Base-by-base conservation (phyloP, 1,284 basidiomycete genomes). In the Xerocomus minutiporus region DNA sequence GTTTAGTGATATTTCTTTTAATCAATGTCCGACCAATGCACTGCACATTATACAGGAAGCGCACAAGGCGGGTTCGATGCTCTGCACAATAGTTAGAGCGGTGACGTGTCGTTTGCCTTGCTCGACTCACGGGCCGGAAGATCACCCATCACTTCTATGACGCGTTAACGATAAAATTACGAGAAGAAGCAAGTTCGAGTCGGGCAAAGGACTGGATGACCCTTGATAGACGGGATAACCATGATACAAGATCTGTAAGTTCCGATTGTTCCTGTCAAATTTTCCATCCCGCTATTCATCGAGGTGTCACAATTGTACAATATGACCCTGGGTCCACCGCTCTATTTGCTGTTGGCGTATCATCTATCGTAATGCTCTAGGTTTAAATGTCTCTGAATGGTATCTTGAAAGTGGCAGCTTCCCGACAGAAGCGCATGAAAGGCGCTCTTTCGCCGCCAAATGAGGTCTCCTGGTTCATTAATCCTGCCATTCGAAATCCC, bases 31-130 rank as follows among this genome's bases (percentile, higher is more conserved):
- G 3, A 38, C 12, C 20, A 39, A 12, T 23, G 35, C 7, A 38
- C 34, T 8, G 35, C 5, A 48, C 5, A 26, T 62, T 12, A 25
- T 60, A 26, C 55, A 44, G 44, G 55, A 60, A 42, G 59, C 60
- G 6, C 60, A 60, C 29, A 28, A 50, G 35, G 57, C 45, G 29
- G 28, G 48, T 53, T 9, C 17, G 3, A 8, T n/a, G 20, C 31
- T 25, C 26, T 8, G 25, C 25, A n/a, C 26, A n/a, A 13, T 45
- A 15, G 44, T 46, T 5, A 11, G 12, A 17, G n/a, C 23, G 32
- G 8, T 46, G 44, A 46, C 23, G 44, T 32, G 29, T 20, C 9
- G n/a, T 13, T 35, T 35, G 34, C 13, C 34, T 20, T 44, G n/a
- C 20, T 25, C 13, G 12, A 4, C 44, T 35, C 32, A 32, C 20